phyloP scores from a whole-genome alignment of 2,329 filamentous ascomycete genomes.

The Ceratocystiopsis brevicomis region DNA sequence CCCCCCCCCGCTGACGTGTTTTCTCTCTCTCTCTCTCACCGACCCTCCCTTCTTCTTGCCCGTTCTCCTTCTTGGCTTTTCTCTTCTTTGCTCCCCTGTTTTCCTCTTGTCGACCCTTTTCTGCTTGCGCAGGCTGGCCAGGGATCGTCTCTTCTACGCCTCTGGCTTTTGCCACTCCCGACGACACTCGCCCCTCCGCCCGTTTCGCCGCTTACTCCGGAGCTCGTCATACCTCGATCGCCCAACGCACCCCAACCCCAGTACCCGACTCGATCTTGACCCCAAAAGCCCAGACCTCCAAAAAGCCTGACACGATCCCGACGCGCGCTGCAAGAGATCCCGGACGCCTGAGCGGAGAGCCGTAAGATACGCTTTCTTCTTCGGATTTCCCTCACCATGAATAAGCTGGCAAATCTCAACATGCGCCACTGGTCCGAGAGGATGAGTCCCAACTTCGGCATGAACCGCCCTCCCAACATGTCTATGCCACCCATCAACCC shows the following conservation, averaged over 20 bases:
- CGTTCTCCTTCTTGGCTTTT: neutral
- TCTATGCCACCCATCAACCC: conserved; percentile 37
- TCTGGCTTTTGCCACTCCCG: too few relatives aligned
- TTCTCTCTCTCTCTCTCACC: neutral
- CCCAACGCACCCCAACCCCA: too few relatives aligned
- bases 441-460: conserved; percentile 49
- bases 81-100: neutral
- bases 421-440: conserved; percentile 56
- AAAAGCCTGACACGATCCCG: too few relatives aligned
- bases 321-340: neutral
- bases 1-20: neutral
- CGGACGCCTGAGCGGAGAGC: neutral
- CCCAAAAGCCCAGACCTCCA: too few relatives aligned
- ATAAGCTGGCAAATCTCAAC: conserved; percentile 42
- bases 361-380: too few relatives aligned
- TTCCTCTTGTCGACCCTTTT: conserved; percentile 10
- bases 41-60: too few relatives aligned
- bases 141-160: too few relatives aligned
- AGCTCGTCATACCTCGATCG: too few relatives aligned
- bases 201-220: too few relatives aligned
- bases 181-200: too few relatives aligned
- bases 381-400: conserved; percentile 24
- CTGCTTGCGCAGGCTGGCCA: conserved; percentile 7
- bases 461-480: conserved; percentile 34
- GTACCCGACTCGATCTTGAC: too few relatives aligned